Conservation (phyloP, 352 stramenopile species). For the Globisporangium recalcitrans region DNA sequence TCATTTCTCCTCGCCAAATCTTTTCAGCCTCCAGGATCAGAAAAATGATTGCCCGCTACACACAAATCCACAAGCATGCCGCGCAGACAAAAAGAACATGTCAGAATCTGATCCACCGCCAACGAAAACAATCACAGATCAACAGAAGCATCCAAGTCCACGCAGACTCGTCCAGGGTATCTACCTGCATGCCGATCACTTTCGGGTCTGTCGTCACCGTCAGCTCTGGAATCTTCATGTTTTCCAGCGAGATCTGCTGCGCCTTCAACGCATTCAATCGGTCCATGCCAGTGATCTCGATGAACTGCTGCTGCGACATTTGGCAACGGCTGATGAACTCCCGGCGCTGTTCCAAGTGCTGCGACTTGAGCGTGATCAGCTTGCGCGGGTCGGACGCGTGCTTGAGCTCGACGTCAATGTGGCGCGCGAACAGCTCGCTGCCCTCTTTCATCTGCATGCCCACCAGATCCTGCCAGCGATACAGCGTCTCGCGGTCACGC, state of each 20-base stretch:
- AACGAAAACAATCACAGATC: neutral
- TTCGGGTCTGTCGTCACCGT: constrained; percentile 42
- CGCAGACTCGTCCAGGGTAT: neutral
- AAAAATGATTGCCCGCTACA: constrained; percentile 56
- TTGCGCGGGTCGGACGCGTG: constrained; percentile 35
- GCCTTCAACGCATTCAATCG: constrained; percentile 48
- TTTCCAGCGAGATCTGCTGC: constrained; percentile 66
- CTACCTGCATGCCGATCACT: constrained; percentile 47
- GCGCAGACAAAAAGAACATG: neutral
- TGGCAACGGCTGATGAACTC: constrained; percentile 66
- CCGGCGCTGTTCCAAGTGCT: constrained; percentile 55
- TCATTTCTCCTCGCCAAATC: constrained; percentile 51
- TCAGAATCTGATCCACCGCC: neutral
- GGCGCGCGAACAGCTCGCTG: constrained; percentile 55
- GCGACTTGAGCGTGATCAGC: constrained; percentile 52
- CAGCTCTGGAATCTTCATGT: constrained; percentile 73
- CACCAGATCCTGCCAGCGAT: constrained; percentile 76
- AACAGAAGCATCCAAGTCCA: neutral
- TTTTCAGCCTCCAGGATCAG: constrained; percentile 71
- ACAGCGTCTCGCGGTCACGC: constrained; percentile 64
- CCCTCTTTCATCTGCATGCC: constrained; percentile 83
- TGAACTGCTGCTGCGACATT: constrained; percentile 75
- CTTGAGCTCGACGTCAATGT: constrained; percentile 45
- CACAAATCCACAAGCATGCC: constrained; percentile 10
- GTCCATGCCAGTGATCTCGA: constrained; percentile 70